Evolutionary conservation across 306 rosid species (phyloP).

Genomic region (Potentilla sterilis): DNA sequence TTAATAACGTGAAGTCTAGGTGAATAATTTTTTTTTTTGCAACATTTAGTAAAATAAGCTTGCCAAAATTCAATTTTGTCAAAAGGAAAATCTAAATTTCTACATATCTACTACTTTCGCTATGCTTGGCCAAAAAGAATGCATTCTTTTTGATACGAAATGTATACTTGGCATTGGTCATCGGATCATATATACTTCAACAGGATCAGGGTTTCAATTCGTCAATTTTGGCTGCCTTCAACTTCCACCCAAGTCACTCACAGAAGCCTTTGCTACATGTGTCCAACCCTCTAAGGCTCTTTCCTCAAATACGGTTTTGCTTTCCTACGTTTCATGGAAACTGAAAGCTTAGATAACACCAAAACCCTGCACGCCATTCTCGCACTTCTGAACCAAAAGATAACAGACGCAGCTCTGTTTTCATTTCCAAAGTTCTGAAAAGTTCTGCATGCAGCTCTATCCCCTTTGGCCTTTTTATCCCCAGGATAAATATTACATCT

Average conservation of each 20-base stretch:
- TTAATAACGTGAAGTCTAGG: too few relatives aligned
- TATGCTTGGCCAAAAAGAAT: too few relatives aligned
- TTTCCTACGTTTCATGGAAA: background rate
- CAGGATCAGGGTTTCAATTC: slow-evolving; percentile 19
- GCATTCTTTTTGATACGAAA: too few relatives aligned
- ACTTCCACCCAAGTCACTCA: background rate
- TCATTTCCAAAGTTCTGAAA: background rate
- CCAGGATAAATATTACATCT: background rate
- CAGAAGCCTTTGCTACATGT: background rate
- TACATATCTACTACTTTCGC: background rate
- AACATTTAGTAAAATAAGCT: background rate
- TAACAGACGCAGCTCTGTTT: background rate
- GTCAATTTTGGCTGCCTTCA: background rate
- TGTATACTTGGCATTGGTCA: too few relatives aligned
- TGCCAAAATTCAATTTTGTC: background rate
- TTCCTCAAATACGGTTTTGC: background rate
- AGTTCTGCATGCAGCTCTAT: background rate
- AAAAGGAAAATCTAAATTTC: too few relatives aligned
- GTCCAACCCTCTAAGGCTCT: background rate
- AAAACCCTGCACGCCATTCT: background rate
- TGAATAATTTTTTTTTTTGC: too few relatives aligned
- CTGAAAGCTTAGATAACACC: background rate
- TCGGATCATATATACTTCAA: too few relatives aligned
- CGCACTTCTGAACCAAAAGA: background rate
- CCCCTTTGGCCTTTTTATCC: background rate